Base-by-base conservation (phyloP, 78 protist species). In the Cavenderia fasciculata region DNA sequence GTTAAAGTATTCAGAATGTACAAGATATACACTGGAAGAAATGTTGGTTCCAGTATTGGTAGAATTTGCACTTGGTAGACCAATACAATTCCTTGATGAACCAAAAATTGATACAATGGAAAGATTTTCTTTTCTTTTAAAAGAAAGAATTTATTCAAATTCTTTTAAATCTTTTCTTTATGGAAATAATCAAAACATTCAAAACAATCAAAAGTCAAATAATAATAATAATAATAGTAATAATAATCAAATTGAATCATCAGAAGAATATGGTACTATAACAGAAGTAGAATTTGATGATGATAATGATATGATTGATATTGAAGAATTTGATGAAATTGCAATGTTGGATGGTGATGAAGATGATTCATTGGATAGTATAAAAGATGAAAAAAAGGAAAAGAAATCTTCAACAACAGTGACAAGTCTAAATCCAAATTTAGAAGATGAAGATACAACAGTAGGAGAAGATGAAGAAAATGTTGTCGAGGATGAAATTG, bases 101-200 rank as follows among this genome's bases (percentile, higher is more conserved):
- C 89, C 89, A 36, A 82, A 82, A 49, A 68, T 82, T 43, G 89
- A 82, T 43, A 82, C 65, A 23, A 82, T 82, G 69, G 89, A 82
- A 25, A 66, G 76, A 29, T 57, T 82, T 10, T 82, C 77, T 14
- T 65, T 62, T 14, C 27, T 82, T 2, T 25, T 82, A 33, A 82
- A 82, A 43, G 89, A 82, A 31, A 38, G 57, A 27, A 82, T 82
- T 21, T 82, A 82, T 68, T 75, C 65, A 16, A 56, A 31, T 27
- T 47, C 89, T 12, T 68, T 82, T 19, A 82, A 82, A 41, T 52
- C 72, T 18, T 76, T 76, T 47, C 27, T 76, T 47, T 62, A 61
- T 27, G 44, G 43, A 6, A 34, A 14, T 4, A 6, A 12, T 1
- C 11, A 2, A 4, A 34, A n/a, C 59, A 51, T 46, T 5, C 7